Evolutionary conservation across 2,329 filamentous ascomycete genomes (phyloP).

Genomic region (Chrysoporthe cubensis): DNA sequence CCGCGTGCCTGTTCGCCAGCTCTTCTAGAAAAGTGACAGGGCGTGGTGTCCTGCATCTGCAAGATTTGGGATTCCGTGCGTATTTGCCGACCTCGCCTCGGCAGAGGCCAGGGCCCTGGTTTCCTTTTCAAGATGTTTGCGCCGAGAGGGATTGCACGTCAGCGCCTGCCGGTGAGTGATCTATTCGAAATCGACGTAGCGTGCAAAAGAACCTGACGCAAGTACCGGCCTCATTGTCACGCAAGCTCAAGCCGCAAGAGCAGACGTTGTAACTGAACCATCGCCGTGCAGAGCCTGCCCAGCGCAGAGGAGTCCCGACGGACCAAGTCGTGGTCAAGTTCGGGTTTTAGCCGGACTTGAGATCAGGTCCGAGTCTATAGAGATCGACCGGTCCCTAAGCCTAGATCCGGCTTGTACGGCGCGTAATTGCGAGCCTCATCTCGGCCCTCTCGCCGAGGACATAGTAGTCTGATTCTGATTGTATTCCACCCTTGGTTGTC

Average conservation of each 20-base stretch:
- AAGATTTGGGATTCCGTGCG: conserved; percentile 23
- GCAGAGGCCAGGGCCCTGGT: conserved; percentile 14
- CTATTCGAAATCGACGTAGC: background rate
- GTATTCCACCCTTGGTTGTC: conserved; percentile 1
- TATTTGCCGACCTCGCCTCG: conserved; percentile 26
- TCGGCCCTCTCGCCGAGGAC: background rate
- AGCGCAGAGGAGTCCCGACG: background rate
- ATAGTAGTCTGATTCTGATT: conserved; percentile 1
- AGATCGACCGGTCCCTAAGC: conserved; percentile 6
- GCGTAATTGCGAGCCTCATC: conserved; percentile 10
- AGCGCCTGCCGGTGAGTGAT: background rate
- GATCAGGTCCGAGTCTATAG: background rate
- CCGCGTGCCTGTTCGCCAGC: conserved; percentile 3
- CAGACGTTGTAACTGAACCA: background rate
- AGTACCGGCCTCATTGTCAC: background rate
- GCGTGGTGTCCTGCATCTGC: conserved; percentile 10
- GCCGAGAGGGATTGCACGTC: conserved; percentile 15
- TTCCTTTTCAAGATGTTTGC: conserved; percentile 24
- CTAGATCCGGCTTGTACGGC: conserved; percentile 4
- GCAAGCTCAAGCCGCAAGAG: background rate
- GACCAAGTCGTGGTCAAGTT: background rate
- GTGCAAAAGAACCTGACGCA: conserved; percentile 8
- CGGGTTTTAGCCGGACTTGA: conserved; percentile 6
- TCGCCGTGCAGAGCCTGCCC: background rate
- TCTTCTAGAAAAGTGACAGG: conserved; percentile 15